Conservation (phyloP, 2,329 filamentous ascomycete species). For the Diplodia sapinea region DNA sequence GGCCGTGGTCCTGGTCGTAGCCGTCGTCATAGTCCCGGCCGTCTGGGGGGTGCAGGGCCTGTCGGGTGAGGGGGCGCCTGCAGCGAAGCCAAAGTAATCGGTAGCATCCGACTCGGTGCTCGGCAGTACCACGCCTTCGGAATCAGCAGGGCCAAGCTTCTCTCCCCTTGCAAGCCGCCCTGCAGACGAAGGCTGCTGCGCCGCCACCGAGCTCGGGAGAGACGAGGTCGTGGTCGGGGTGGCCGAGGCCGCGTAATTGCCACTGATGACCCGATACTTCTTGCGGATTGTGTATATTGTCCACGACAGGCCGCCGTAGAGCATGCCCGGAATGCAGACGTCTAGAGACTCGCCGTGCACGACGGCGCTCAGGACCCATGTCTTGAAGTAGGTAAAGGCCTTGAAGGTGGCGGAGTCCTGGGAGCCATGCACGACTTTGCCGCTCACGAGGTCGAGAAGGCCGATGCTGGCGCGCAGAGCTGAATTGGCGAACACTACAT, state of each 20-base stretch:
- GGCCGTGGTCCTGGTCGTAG: background rate
- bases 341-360: conserved; percentile 60
- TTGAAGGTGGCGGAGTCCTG: conserved; percentile 35
- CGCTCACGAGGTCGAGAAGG: conserved; percentile 63
- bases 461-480: conserved; percentile 65
- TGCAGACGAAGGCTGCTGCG: conserved; percentile 30
- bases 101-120: conserved; percentile 40
- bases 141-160: background rate
- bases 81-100: conserved; percentile 52
- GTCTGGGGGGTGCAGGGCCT: conserved; percentile 10
- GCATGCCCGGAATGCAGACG: conserved; percentile 53
- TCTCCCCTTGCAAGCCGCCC: background rate
- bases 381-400: conserved; percentile 63
- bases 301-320: conserved; percentile 73
- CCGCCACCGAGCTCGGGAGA: conserved; percentile 17
- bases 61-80: conserved; percentile 26
- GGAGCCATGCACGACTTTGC: conserved; percentile 49
- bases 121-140: conserved; percentile 11
- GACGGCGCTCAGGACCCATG: conserved; percentile 68
- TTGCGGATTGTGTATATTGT: conserved; percentile 71
- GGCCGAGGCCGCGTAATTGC: conserved; percentile 40
- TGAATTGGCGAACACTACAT: conserved; percentile 71
- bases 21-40: conserved; percentile 6
- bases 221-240: background rate
- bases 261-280: conserved; percentile 72